Evolutionary conservation across 148 eudicot genomes (phyloP).

Genomic region (Camellia sinensis): DNA sequence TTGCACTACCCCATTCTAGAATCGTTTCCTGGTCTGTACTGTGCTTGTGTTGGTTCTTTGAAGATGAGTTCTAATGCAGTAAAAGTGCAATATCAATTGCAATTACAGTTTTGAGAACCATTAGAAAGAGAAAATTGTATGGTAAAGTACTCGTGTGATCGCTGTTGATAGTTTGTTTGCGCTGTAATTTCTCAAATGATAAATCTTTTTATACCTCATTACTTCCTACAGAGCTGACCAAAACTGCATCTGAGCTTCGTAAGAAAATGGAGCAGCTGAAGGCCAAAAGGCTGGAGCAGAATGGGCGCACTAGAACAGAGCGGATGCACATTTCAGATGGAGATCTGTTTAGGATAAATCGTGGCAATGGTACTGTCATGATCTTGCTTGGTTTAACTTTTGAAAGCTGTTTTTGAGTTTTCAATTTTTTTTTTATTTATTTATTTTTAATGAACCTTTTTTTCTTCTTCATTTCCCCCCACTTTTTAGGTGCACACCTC

Average conservation of each 20-base stretch:
- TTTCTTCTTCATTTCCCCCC: no score
- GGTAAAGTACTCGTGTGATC: neutral
- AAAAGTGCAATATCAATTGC: neutral
- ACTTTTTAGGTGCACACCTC: no score
- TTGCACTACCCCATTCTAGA: neutral
- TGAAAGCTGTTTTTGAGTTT: no score
- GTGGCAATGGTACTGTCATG: conserved; percentile 22
- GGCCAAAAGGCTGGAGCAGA: conserved; percentile 18
- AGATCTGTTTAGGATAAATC: conserved; percentile 16
- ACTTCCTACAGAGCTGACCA: conserved; percentile 33
- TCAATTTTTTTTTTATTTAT: no score
- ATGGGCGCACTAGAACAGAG: conserved; percentile 5
- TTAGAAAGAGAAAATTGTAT: neutral
- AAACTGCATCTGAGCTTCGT: conserved; percentile 42
- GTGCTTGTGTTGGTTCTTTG: neutral
- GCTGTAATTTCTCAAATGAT: neutral
- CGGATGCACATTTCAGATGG: conserved; percentile 16
- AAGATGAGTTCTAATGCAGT: neutral
- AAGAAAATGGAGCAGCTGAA: conserved; percentile 26
- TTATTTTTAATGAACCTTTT: no score
- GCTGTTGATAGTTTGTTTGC: neutral
- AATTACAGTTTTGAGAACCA: neutral
- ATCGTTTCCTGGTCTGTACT: neutral
- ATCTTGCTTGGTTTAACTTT: no score
- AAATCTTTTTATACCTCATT: neutral